These are phyloP conservation scores for Ascochyta lentis DNA, from an alignment of 2,329 filamentous ascomycete genomes.

Conservation along the genomic window DNA sequence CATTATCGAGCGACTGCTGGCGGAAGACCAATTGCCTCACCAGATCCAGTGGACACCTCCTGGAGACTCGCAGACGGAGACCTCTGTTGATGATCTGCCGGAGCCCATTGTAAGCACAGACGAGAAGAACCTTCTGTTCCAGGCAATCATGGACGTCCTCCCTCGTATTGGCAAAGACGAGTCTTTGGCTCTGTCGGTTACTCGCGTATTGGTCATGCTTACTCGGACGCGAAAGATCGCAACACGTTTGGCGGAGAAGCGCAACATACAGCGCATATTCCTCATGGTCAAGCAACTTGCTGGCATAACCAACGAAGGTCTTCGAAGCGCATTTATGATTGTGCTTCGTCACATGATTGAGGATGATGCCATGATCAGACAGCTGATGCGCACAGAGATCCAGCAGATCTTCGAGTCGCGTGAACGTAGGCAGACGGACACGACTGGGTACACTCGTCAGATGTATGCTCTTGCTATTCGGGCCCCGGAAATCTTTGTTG, in stretches of 20 bases:
- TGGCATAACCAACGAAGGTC: conserved; percentile 75
- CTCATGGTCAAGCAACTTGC: conserved; percentile 94
- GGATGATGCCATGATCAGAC: conserved; percentile 87
- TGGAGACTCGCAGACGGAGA: conserved; percentile 53
- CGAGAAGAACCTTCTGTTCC: conserved; percentile 74
- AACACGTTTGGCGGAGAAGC: conserved; percentile 79
- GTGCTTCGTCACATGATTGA: conserved; percentile 92
- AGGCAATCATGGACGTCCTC: conserved; percentile 80
- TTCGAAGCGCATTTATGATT: conserved; percentile 79
- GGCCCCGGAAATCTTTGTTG: conserved; percentile 83
- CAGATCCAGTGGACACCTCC: conserved; percentile 73
- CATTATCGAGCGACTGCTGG: conserved; percentile 88
- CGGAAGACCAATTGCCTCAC: conserved; percentile 82
- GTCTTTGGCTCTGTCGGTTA: conserved; percentile 79
- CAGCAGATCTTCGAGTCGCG: conserved; percentile 72
- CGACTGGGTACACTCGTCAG: conserved; percentile 74
- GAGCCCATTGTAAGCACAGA: conserved; percentile 68
- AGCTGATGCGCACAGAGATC: conserved; percentile 92
- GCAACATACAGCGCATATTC: conserved; percentile 87
- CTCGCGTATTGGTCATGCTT: conserved; percentile 84
- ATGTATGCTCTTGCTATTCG: conserved; percentile 82
- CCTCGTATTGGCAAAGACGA: conserved; percentile 89
- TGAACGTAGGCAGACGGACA: conserved; percentile 64
- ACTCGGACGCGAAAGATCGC: conserved; percentile 81
- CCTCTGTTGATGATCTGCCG: conserved; percentile 65